Conservation (phyloP, 306 rosid species). For the Cucurbita moschata region DNA sequence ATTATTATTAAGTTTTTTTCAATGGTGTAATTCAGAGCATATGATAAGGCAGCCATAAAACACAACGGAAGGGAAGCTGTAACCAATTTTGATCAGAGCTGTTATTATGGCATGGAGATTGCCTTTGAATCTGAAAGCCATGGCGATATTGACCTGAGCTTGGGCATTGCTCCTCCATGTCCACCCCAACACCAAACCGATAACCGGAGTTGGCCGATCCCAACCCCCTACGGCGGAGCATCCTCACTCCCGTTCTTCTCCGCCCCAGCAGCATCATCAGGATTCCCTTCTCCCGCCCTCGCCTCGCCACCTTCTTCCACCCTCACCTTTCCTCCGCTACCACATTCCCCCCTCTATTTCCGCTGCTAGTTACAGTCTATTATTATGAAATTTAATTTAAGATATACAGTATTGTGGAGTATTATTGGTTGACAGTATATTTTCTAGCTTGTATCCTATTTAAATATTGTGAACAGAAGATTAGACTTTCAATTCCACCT, state of each 20-base stretch:
- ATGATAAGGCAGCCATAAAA: slow-evolving; percentile 82
- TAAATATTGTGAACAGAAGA: no score
- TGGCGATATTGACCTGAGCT: slow-evolving; percentile 71
- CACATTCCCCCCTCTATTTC: not conserved
- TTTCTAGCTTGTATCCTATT: no score
- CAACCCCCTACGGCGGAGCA: slow-evolving; percentile 35
- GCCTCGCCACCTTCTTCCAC: slow-evolving; percentile 12
- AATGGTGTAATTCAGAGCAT: slow-evolving; percentile 40
- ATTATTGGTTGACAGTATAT: no score
- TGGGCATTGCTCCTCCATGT: slow-evolving; percentile 65
- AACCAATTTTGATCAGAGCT: slow-evolving; percentile 61
- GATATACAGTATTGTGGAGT: no score
- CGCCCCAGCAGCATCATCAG: slow-evolving; percentile 99
- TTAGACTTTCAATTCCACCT: no score
- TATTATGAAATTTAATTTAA: no score
- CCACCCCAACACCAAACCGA: slow-evolving; percentile 25
- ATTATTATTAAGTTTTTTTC: not conserved
- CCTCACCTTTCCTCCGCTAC: slow-evolving; percentile 21
- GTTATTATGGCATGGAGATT: slow-evolving; percentile 33
- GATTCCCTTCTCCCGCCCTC: slow-evolving; percentile 62
- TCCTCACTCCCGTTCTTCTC: slow-evolving; percentile 44
- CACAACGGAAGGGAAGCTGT: slow-evolving; percentile 81
- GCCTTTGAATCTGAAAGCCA: slow-evolving; percentile 29
- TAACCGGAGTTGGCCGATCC: slow-evolving; percentile 47
- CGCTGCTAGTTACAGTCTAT: not conserved